These are phyloP conservation scores for Plasmodium ovale DNA, from an alignment of 169 alveolate genomes.

Conservation along the genomic window DNA sequence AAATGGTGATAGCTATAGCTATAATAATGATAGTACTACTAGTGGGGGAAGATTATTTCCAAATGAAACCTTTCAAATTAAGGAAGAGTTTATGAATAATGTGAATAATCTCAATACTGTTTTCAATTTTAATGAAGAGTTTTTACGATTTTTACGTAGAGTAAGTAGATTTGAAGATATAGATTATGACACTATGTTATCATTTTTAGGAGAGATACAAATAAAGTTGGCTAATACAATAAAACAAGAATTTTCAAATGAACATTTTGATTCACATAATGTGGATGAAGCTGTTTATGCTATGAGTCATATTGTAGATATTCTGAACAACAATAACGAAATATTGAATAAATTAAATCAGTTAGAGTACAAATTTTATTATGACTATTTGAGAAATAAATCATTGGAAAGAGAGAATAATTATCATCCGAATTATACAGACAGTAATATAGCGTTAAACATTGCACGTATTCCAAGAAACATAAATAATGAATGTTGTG, in stretches of 20 bases:
- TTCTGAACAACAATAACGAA: constrained; percentile 67
- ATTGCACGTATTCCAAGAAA: neutral
- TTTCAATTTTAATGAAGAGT: constrained; percentile 68
- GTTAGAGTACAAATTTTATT: constrained; percentile 61
- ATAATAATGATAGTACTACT: neutral
- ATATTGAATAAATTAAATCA: constrained; percentile 67
- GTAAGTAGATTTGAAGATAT: constrained; percentile 61
- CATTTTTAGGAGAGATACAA: constrained; percentile 52
- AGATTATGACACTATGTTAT: constrained; percentile 57
- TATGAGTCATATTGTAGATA: constrained; percentile 58
- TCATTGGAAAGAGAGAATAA: neutral
- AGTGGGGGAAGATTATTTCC: constrained; percentile 21
- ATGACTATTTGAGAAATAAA: constrained; percentile 40
- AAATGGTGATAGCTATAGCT: neutral
- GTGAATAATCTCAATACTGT: constrained; percentile 61
- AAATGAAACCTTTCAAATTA: constrained; percentile 52
- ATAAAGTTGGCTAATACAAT: constrained; percentile 15
- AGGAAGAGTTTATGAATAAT: constrained; percentile 62
- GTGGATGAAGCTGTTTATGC: constrained; percentile 33
- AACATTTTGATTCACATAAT: constrained; percentile 28
- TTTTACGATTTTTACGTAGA: constrained; percentile 32
- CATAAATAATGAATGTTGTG: constrained; percentile 20
- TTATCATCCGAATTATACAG: neutral
- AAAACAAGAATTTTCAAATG: constrained; percentile 20
- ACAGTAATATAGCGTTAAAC: constrained; percentile 6